phyloP scores from a whole-genome alignment of 495 filamentous ascomycete genomes.

The Penicillium desertorum region DNA sequence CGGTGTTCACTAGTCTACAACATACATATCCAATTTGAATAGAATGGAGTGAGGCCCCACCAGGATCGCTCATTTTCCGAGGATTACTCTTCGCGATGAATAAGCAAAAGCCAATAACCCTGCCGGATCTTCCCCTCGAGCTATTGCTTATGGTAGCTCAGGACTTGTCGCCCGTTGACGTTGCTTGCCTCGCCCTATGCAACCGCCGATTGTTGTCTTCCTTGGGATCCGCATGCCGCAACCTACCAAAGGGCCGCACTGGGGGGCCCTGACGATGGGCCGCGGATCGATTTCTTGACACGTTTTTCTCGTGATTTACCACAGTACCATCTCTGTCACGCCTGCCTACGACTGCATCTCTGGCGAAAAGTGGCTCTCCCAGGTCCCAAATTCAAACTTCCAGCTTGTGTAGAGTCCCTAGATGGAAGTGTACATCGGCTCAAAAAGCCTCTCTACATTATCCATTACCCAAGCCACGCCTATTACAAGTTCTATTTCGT shows the following conservation, averaged over 20 bases:
- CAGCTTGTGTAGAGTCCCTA: neutral
- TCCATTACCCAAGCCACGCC: neutral
- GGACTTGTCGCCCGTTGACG: neutral
- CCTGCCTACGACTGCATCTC: conserved; percentile 3
- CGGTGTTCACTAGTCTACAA: too few relatives aligned
- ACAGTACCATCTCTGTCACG: conserved; percentile 2
- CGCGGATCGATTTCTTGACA: neutral
- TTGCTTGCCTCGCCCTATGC: conserved; percentile 5
- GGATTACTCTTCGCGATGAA: too few relatives aligned
- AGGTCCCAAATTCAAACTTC: neutral
- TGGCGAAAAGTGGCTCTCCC: neutral
- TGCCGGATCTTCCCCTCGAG: neutral
- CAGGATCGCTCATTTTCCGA: too few relatives aligned
- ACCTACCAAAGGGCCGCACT: neutral
- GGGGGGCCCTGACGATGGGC: neutral
- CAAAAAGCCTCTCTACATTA: neutral
- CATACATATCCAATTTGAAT: too few relatives aligned
- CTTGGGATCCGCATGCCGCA: neutral
- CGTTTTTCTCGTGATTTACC: conserved; percentile 1
- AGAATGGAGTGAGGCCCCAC: too few relatives aligned
- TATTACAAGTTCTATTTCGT: neutral
- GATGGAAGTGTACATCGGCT: neutral
- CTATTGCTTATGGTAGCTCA: neutral
- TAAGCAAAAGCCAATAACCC: neutral
- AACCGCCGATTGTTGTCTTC: neutral